Percentiles rank a stretch among this genome's conserved stretches.
phyloP scores from a whole-genome alignment of 371 early-diverging fungal genomes.

The Rhizopus arrhizus region DNA sequence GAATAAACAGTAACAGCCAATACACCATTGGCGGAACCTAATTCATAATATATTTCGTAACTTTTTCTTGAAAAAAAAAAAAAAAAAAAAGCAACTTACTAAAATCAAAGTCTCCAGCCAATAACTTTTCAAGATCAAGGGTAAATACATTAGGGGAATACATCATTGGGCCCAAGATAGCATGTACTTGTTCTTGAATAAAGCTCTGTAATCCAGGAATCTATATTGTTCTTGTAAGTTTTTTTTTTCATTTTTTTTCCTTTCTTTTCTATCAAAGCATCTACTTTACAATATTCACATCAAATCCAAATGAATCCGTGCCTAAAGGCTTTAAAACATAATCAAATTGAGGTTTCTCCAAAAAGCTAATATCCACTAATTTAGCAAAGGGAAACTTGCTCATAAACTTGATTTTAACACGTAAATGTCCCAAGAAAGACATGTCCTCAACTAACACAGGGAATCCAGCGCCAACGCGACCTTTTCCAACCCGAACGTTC shows the following conservation, averaged over 20 bases:
- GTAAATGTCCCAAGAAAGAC: conserved; percentile 85
- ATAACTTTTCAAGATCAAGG: conserved; percentile 80
- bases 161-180: conserved; percentile 79
- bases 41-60: not conserved
- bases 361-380: conserved; percentile 85
- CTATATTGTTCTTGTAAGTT: conserved; percentile 24
- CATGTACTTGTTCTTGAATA: conserved; percentile 78
- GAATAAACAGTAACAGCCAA: conserved; percentile 77
- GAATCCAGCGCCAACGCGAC: conserved; percentile 88
- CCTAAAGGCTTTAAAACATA: conserved; percentile 94
- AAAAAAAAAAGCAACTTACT: conserved; percentile 23
- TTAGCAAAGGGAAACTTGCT: conserved; percentile 89
- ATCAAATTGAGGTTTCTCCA: conserved; percentile 89
- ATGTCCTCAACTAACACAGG: conserved; percentile 94
- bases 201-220: conserved; percentile 83
- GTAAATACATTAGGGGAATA: conserved; percentile 83
- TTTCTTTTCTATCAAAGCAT: not conserved
- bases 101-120: conserved; percentile 67
- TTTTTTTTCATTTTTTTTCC: not conserved
- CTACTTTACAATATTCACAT: conserved; percentile 69
- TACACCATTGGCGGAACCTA: conserved; percentile 82
- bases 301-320: conserved; percentile 84
- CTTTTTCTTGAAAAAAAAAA: not conserved
- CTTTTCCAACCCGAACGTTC: conserved; percentile 86
- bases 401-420: conserved; percentile 82